Conservation (phyloP, 2,329 filamentous ascomycete genomes). For the Neonectria faginata region DNA sequence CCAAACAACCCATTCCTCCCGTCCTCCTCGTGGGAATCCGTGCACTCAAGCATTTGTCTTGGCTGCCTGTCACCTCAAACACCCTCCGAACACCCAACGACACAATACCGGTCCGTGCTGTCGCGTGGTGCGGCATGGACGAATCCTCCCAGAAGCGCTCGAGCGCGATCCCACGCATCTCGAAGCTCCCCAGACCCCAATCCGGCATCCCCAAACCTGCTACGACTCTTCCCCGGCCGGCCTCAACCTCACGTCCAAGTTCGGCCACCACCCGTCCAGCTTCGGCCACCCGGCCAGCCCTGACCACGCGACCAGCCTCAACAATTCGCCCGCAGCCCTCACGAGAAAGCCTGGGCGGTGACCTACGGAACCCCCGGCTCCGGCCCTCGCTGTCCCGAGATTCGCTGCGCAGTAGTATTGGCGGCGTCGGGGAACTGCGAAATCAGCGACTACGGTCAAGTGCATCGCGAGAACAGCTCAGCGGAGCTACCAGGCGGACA, state of each 20-base stretch:
- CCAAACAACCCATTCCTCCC: conserved; percentile 23
- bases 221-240: conserved; percentile 40
- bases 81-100: conserved; percentile 26
- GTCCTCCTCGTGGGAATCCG: conserved; percentile 16
- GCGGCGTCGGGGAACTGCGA: conserved; percentile 48
- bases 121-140: conserved; percentile 45
- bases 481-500: conserved; percentile 39
- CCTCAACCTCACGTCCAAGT: conserved; percentile 25
- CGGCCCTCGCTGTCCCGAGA: conserved; percentile 56
- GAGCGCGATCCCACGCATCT: conserved; percentile 53
- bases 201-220: conserved; percentile 50
- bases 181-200: conserved; percentile 52
- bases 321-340: conserved; percentile 47
- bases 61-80: conserved; percentile 12
- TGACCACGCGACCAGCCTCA: conserved; percentile 20
- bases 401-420: conserved; percentile 48
- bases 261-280: conserved; percentile 4
- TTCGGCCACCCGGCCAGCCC: not conserved
- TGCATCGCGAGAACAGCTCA: conserved; percentile 55
- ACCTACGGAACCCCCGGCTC: conserved; percentile 56
- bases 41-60: conserved; percentile 14
- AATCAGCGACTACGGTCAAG: conserved; percentile 55
- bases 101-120: conserved; percentile 18
- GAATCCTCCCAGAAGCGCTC: conserved; percentile 51
- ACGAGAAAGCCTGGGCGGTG: conserved; percentile 46